Conservation (phyloP, 1,139 yeast genomes). For the Diutina ranongensis region DNA sequence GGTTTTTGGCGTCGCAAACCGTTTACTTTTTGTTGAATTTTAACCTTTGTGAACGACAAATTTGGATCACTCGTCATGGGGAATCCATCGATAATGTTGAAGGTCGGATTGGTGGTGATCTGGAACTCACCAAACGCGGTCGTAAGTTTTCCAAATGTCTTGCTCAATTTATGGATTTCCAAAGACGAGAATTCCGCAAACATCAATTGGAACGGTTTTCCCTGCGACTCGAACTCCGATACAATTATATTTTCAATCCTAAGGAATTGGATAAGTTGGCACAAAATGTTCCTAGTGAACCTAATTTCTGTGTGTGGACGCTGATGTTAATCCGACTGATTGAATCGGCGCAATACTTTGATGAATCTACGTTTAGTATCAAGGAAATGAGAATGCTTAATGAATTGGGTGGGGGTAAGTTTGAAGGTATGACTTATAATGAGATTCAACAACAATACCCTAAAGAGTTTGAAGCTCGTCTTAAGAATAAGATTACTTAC, state of each 20-base stretch:
- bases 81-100: constrained; percentile 75
- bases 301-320: constrained; percentile 86
- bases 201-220: constrained; percentile 47
- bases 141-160: constrained; percentile 59
- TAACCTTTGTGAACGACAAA: constrained; percentile 82
- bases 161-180: constrained; percentile 61
- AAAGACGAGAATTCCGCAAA: constrained; percentile 58
- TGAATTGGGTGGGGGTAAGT: constrained; percentile 86
- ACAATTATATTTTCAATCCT: constrained; percentile 12
- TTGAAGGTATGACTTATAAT: constrained; percentile 79
- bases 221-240: constrained; percentile 29
- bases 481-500: constrained; percentile 66
- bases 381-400: constrained; percentile 91
- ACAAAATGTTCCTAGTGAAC: constrained; percentile 38
- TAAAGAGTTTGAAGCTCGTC: constrained; percentile 65
- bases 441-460: constrained; percentile 67
- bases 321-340: constrained; percentile 73
- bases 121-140: constrained; percentile 72
- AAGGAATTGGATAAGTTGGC: constrained; percentile 14
- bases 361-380: constrained; percentile 62
- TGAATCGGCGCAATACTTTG: constrained; percentile 67
- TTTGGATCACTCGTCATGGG: constrained; percentile 94
- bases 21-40: constrained; percentile 83
- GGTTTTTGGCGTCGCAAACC: constrained; percentile 88
- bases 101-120: constrained; percentile 92